Percentiles rank a stretch among this genome's conserved stretches.
Conservation (phyloP, 1,284 basidiomycete genomes). For the Rhodotorula sp. region DNA sequence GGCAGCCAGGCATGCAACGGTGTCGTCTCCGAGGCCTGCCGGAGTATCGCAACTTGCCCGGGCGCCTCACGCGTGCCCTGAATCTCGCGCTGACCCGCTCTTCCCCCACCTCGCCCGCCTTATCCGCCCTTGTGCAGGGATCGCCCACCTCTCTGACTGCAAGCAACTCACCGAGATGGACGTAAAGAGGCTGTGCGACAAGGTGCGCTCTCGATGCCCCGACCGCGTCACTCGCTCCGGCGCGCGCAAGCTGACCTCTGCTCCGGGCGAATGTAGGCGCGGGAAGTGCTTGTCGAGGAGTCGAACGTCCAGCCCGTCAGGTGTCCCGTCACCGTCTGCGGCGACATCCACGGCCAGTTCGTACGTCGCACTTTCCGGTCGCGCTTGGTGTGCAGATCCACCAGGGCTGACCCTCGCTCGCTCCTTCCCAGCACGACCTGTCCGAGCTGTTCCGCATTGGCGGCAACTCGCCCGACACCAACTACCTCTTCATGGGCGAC, state of each 20-base stretch:
- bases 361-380: conserved; percentile 61
- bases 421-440: conserved; percentile 78
- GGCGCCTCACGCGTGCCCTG: background rate
- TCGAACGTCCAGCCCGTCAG: conserved; percentile 96
- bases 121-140: conserved; percentile 58
- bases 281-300: conserved; percentile 97
- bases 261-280: conserved; percentile 67
- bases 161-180: conserved; percentile 95
- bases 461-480: conserved; percentile 98
- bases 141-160: conserved; percentile 94
- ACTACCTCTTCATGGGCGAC: conserved; percentile 99
- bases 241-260: background rate
- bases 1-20: background rate
- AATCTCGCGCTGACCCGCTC: background rate
- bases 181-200: conserved; percentile 98
- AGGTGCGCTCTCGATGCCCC: conserved; percentile 61
- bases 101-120: background rate
- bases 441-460: conserved; percentile 99
- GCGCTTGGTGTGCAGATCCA: background rate
- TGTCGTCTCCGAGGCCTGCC: too few relatives aligned
- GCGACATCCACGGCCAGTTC: conserved; percentile 99
- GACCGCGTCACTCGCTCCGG: background rate
- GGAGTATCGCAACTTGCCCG: background rate
- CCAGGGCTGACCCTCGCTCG: background rate
- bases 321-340: conserved; percentile 96